phyloP scores from a whole-genome alignment of 2,329 filamentous ascomycete species.

The Coniochaeta sp. region DNA sequence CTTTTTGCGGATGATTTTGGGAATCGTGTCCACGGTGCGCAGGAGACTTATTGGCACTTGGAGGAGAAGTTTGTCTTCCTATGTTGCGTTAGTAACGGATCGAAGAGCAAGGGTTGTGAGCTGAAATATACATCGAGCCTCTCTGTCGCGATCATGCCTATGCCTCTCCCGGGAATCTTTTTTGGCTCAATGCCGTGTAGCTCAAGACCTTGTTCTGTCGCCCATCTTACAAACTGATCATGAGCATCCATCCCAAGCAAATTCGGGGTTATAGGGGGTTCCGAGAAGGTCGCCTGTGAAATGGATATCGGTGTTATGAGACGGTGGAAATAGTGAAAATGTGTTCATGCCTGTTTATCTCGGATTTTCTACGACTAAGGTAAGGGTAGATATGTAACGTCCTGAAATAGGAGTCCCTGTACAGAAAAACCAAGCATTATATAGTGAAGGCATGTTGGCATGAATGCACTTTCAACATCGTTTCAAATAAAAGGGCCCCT shows the following conservation, averaged over 20 bases:
- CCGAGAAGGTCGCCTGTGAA: not conserved
- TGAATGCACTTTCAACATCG: not conserved
- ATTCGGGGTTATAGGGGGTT: not conserved
- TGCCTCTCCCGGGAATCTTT: constrained; percentile 62
- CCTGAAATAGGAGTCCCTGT: not conserved
- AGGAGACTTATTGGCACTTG: constrained; percentile 58
- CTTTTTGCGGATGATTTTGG: constrained; percentile 39
- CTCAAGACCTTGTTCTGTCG: constrained; percentile 53
- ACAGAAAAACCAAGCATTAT: not conserved
- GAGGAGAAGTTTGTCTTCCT: constrained; percentile 49
- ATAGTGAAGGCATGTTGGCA: not conserved
- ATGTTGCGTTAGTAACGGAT: constrained; percentile 4
- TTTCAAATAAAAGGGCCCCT: not conserved
- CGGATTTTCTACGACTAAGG: not conserved
- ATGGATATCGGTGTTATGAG: not conserved
- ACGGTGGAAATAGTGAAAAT: not conserved
- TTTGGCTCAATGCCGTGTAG: constrained; percentile 62
- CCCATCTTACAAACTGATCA: constrained; percentile 60
- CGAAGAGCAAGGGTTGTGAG: not conserved
- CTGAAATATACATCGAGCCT: constrained; percentile 51
- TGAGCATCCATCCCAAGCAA: constrained; percentile 15
- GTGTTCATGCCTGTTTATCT: not conserved
- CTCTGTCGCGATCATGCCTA: constrained; percentile 68
- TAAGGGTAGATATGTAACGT: not conserved
- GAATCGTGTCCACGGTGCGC: constrained; percentile 55